Percentiles rank a stretch among this genome's conserved stretches.
Conservation (phyloP, 163 green algal genomes). For the Smithsoniella earleae region DNA sequence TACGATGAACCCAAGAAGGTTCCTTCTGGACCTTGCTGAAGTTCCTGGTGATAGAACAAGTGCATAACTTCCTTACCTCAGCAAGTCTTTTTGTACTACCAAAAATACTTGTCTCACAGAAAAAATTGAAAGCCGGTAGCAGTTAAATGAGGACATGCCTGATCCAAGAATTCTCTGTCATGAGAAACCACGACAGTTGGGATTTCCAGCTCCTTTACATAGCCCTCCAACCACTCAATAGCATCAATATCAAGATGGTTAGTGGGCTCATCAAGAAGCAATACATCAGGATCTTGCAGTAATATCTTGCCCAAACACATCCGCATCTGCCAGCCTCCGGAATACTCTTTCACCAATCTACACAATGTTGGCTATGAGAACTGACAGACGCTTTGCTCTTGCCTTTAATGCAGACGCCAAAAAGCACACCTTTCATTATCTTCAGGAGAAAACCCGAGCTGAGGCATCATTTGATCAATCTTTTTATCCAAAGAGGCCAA, state of each 20-base stretch:
- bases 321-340: slow-evolving; percentile 97
- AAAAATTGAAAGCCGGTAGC: no score
- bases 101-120: no score
- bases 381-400: no score
- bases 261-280: slow-evolving; percentile 89
- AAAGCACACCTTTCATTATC: slow-evolving; percentile 26
- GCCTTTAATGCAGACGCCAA: no score
- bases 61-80: no score
- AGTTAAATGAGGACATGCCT: slow-evolving; percentile 41
- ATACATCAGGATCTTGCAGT: slow-evolving; percentile 70
- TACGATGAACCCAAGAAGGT: no score
- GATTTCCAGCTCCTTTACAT: slow-evolving; percentile 62
- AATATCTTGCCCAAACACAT: slow-evolving; percentile 97
- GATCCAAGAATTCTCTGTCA: slow-evolving; percentile 96
- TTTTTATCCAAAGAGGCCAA: slow-evolving; percentile 73
- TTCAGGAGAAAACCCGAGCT: slow-evolving; percentile 82
- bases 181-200: slow-evolving; percentile 97
- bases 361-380: no score
- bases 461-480: slow-evolving; percentile 95
- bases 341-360: slow-evolving; percentile 31
- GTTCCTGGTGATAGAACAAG: no score
- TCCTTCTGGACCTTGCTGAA: no score
- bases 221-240: slow-evolving; percentile 94
- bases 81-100: no score
- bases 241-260: slow-evolving; percentile 96